phyloP scores from a whole-genome alignment of 1,284 basidiomycete genomes.

The Serendipita sp. region DNA sequence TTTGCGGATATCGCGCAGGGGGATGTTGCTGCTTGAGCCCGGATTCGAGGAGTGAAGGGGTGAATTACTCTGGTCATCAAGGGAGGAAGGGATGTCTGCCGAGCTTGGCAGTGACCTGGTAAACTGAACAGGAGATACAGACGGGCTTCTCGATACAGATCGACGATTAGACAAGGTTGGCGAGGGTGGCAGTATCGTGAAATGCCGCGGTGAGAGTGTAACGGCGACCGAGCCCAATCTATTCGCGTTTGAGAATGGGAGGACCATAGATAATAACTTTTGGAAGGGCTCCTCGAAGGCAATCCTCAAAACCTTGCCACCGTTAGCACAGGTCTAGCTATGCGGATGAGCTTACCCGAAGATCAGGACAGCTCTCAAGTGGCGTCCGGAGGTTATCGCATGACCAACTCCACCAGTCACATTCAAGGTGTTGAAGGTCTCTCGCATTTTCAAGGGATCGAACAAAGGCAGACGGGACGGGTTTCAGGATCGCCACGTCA shows the following conservation, averaged over 20 bases:
- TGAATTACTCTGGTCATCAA: slow-evolving; percentile 8
- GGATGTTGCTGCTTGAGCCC: slow-evolving; percentile 17
- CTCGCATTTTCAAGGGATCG: slow-evolving; percentile 17
- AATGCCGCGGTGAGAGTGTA: slow-evolving; percentile 20
- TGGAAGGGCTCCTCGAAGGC: slow-evolving; percentile 25
- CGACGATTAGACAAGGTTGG: slow-evolving; percentile 14
- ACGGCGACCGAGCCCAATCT: slow-evolving; percentile 21
- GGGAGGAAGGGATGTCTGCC: slow-evolving; percentile 15
- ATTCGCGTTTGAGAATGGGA: slow-evolving; percentile 21
- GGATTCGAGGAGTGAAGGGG: too few species aligned
- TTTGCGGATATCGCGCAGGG: slow-evolving; percentile 25
- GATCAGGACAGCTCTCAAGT: slow-evolving; percentile 21
- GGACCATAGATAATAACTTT: slow-evolving; percentile 23
- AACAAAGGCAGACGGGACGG: slow-evolving; percentile 21
- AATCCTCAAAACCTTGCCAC: slow-evolving; percentile 19
- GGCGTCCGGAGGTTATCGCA: slow-evolving; percentile 22
- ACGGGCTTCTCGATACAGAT: slow-evolving; percentile 18
- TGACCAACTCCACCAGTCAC: slow-evolving; percentile 27
- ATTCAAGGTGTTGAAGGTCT: slow-evolving; percentile 20
- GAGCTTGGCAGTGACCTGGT: slow-evolving; percentile 20
- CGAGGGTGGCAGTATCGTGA: slow-evolving; percentile 21
- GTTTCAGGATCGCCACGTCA: slow-evolving; percentile 19
- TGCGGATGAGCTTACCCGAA: slow-evolving; percentile 19
- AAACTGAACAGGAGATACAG: slow-evolving; percentile 20
- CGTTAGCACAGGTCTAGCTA: slow-evolving; percentile 8